Evolutionary conservation across 2,329 filamentous ascomycete genomes (phyloP), one percentile per base, ranked within the genome.

Genomic region (Metarhizium humberi): DNA sequence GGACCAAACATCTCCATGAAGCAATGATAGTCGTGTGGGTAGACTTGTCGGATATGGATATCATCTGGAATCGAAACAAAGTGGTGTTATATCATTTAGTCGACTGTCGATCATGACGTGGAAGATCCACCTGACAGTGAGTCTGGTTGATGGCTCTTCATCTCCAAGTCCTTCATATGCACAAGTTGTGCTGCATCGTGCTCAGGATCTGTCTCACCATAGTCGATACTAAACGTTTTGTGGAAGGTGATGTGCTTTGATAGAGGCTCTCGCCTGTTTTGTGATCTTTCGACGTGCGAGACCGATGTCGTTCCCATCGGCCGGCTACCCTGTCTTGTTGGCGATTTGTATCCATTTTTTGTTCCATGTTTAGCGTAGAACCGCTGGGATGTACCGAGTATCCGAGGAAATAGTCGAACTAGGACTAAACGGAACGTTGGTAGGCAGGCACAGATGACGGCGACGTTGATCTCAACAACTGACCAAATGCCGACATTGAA

Each of bases 361-460:
- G 55, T 45, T 2, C 57, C 57, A 29, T 67, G 64, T 53, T 61
- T 63, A 29, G 54, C 60, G 16, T 70, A 66, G 52, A 66, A 66
- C 8, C 59, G 56, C n/a, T 65, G 63, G 2, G 67, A 62, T 16
- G 67, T 64, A 11, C 67, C 65, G 7, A 66, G 57, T 0, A 70
- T 14, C 55, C 61, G 64, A 45, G 75, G 75, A 59, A 76, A 71
- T 36, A 75, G 60, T 0, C 67, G 61, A 11, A 71, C 65, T 2
- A 74, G 62, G 0, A 73, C 58, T 5, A 70, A 61, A 8, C 69
- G 64, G 2, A 74, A 54, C 0, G 70, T 64, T 0, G 72, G 72
- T 64, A 74, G 61, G 49, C 71, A 74, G 8, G 67, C 69, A 56
- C 72, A 72, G 8, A 75, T 69, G 13, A 73, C 66, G 43, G 67